Percentiles rank a stretch among this genome's conserved stretches.
Conservation (phyloP, 352 stramenopile genomes). For the Achlya hypogyna region DNA sequence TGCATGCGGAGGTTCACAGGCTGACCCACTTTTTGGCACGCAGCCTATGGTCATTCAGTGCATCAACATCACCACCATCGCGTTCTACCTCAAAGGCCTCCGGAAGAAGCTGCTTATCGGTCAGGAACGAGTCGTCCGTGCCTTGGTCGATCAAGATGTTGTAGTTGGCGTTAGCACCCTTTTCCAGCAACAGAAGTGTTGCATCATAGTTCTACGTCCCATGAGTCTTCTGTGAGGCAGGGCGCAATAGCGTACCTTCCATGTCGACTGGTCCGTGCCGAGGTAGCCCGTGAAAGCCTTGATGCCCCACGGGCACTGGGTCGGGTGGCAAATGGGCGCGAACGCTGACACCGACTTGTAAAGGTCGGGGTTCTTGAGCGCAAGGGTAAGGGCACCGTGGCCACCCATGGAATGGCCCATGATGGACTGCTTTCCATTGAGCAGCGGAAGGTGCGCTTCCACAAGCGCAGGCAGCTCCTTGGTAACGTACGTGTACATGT, state of each 20-base stretch:
- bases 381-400: conserved; percentile 94
- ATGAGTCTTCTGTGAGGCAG: neutral
- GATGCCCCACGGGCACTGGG: conserved; percentile 94
- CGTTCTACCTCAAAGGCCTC: conserved; percentile 68
- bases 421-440: conserved; percentile 84
- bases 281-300: conserved; percentile 98
- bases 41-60: conserved; percentile 27
- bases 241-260: conserved; percentile 35
- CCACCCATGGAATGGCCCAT: conserved; percentile 97
- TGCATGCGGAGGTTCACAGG: conserved; percentile 64
- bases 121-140: conserved; percentile 80
- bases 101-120: conserved; percentile 85
- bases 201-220: conserved; percentile 79
- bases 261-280: conserved; percentile 78
- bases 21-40: conserved; percentile 73
- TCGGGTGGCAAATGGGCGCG: conserved; percentile 94
- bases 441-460: conserved; percentile 69
- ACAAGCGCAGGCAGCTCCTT: conserved; percentile 92
- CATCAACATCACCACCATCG: neutral
- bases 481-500: conserved; percentile 97
- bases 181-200: conserved; percentile 73
- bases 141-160: conserved; percentile 88
- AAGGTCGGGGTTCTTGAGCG: conserved; percentile 78
- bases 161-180: conserved; percentile 47
- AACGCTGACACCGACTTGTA: conserved; percentile 95